Conservation (phyloP, 768 basidiomycete species). For the Boletus fagicola region DNA sequence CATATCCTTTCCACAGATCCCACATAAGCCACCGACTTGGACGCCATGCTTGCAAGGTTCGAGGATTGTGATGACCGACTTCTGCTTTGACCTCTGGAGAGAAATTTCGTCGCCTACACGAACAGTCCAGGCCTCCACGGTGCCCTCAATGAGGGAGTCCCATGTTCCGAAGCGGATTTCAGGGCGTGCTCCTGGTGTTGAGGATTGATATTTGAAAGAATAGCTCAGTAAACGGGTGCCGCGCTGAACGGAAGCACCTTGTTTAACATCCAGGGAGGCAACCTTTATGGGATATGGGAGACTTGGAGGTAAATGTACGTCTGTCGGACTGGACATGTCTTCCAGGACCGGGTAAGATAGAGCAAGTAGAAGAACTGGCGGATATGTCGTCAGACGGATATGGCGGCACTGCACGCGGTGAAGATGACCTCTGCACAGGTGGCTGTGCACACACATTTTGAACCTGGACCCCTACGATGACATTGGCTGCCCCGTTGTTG, state of each 20-base stretch:
- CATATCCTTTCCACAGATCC: conserved; percentile 94
- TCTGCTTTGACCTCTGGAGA: conserved; percentile 54
- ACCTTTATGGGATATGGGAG: conserved; percentile 88
- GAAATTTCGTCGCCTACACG: conserved; percentile 64
- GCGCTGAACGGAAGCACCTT: conserved; percentile 51
- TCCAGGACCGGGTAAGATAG: neutral
- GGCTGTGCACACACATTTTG: conserved; percentile 22
- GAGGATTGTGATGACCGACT: conserved; percentile 60
- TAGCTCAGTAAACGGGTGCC: conserved; percentile 83
- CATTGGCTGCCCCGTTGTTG: conserved; percentile 39
- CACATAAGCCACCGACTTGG: conserved; percentile 89
- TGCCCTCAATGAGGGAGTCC: conserved; percentile 86
- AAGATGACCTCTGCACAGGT: conserved; percentile 4
- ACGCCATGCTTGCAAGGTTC: conserved; percentile 98
- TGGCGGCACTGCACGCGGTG: neutral
- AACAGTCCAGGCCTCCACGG: conserved; percentile 68
- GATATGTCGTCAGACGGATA: conserved; percentile 14
- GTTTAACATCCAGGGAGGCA: conserved; percentile 57
- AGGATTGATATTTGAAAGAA: conserved; percentile 64
- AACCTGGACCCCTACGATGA: neutral
- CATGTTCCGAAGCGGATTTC: conserved; percentile 85
- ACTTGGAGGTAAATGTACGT: conserved; percentile 69
- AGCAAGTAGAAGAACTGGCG: neutral
- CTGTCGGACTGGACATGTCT: conserved; percentile 61
- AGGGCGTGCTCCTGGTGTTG: conserved; percentile 44